Conservation (phyloP, 2,329 filamentous ascomycete species). For the Lecanicillium sp. region DNA sequence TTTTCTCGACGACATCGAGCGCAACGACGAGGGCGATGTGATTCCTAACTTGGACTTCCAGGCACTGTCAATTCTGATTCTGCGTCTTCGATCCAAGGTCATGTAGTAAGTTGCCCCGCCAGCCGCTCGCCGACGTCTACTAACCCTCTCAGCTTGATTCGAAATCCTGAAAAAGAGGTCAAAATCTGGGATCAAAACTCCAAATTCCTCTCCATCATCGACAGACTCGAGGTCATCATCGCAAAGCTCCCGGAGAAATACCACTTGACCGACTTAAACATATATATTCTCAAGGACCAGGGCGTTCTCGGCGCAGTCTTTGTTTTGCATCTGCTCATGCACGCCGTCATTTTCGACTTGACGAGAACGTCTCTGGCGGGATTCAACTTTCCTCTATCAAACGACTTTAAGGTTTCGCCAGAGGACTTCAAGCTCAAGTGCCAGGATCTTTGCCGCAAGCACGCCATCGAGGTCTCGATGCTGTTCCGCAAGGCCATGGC, state of each 20-base stretch:
- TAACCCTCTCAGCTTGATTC: constrained; percentile 16
- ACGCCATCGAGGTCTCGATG: constrained; percentile 20
- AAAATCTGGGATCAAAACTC: constrained; percentile 13
- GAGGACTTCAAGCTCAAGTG: constrained; percentile 18
- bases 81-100: constrained; percentile 18
- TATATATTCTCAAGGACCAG: constrained; percentile 18
- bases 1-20: constrained; percentile 16
- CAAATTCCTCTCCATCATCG: constrained; percentile 15
- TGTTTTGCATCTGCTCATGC: constrained; percentile 21
- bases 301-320: constrained; percentile 20
- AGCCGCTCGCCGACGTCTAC: not conserved
- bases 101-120: constrained; percentile 15
- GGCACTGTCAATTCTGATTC: constrained; percentile 16
- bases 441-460: constrained; percentile 19
- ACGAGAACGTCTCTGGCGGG: constrained; percentile 21
- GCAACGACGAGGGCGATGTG: constrained; percentile 3
- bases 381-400: constrained; percentile 22
- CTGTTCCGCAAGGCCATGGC: constrained; percentile 18
- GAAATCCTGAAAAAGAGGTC: constrained; percentile 13
- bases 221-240: constrained; percentile 18
- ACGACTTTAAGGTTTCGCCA: constrained; percentile 19
- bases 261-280: constrained; percentile 18
- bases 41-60: constrained; percentile 17
- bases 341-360: constrained; percentile 21
- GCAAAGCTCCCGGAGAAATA: constrained; percentile 20